Percentiles rank a stretch among this genome's conserved stretches.
Conservation (phyloP, 2,329 filamentous ascomycete genomes). For the Hypoxylon sp. region DNA sequence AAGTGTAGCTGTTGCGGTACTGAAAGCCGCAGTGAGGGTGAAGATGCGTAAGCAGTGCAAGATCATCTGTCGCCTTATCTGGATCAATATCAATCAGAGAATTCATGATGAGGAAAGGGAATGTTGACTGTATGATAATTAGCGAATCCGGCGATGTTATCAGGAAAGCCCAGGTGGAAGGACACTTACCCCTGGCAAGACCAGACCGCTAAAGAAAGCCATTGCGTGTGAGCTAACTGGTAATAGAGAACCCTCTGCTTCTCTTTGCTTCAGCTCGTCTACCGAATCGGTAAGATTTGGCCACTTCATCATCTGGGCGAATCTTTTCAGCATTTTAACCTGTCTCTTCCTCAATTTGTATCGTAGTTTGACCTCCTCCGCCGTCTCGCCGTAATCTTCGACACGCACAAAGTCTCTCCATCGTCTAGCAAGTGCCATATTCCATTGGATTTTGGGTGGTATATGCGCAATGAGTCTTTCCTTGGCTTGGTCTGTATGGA, state of each 20-base stretch:
- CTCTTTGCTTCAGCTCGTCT: conserved; percentile 67
- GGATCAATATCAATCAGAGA: conserved; percentile 78
- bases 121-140: conserved; percentile 55
- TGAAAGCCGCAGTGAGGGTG: conserved; percentile 77
- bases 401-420: conserved; percentile 77
- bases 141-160: conserved; percentile 17
- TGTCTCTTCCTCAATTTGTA: conserved; percentile 72
- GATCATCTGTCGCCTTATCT: conserved; percentile 69
- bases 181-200: conserved; percentile 70
- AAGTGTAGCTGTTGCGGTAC: conserved; percentile 76
- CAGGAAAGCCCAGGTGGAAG: background rate
- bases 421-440: conserved; percentile 74
- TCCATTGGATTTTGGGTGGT: conserved; percentile 76
- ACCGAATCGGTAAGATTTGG: conserved; percentile 74
- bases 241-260: conserved; percentile 66
- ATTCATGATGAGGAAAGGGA: conserved; percentile 82
- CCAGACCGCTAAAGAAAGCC: conserved; percentile 79
- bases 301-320: conserved; percentile 79
- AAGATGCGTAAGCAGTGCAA: conserved; percentile 73
- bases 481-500: conserved; percentile 70
- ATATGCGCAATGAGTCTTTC: conserved; percentile 70
- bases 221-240: conserved; percentile 74
- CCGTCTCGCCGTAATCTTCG: conserved; percentile 63
- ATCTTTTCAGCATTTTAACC: conserved; percentile 72
- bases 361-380: conserved; percentile 68